phyloP scores from a whole-genome alignment of 1,139 yeast species.

The Nakaseomyces uthaithaninus region DNA sequence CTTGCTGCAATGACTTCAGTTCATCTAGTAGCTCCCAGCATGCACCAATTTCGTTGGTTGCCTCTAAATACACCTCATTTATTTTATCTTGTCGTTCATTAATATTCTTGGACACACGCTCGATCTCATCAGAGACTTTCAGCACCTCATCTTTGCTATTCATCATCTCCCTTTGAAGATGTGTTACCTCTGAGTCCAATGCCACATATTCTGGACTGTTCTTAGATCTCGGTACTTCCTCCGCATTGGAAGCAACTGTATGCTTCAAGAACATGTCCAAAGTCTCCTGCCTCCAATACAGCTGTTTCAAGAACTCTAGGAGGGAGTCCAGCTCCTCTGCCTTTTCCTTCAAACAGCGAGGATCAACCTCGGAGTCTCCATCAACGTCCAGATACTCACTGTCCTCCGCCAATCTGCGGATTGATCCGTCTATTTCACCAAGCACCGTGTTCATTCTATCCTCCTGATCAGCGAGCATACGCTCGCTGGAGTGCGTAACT shows the following conservation, averaged over 20 bases:
- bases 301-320: slow-evolving; percentile 19
- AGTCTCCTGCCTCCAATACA: slow-evolving; percentile 30
- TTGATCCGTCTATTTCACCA: slow-evolving; percentile 23
- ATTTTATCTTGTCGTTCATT: slow-evolving; percentile 19
- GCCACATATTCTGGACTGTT: slow-evolving; percentile 20
- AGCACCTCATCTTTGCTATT: slow-evolving; percentile 15
- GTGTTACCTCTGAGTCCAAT: slow-evolving; percentile 18
- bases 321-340: slow-evolving; percentile 22
- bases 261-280: slow-evolving; percentile 28
- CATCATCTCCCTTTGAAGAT: slow-evolving; percentile 16
- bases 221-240: slow-evolving; percentile 17
- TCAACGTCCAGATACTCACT: slow-evolving; percentile 16
- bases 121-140: slow-evolving; percentile 17
- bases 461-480: slow-evolving; percentile 20
- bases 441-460: slow-evolving; percentile 16
- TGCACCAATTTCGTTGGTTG: slow-evolving; percentile 21
- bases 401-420: slow-evolving; percentile 21
- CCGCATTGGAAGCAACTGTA: slow-evolving; percentile 22
- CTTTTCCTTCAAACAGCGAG: slow-evolving; percentile 14
- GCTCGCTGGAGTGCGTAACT: slow-evolving; percentile 17
- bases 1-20: slow-evolving; percentile 17
- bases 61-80: slow-evolving; percentile 23
- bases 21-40: slow-evolving; percentile 24
- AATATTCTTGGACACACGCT: slow-evolving; percentile 14
- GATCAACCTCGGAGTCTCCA: slow-evolving; percentile 15